Conservation (phyloP, 2,329 filamentous ascomycete species). For the Calycina marina region DNA sequence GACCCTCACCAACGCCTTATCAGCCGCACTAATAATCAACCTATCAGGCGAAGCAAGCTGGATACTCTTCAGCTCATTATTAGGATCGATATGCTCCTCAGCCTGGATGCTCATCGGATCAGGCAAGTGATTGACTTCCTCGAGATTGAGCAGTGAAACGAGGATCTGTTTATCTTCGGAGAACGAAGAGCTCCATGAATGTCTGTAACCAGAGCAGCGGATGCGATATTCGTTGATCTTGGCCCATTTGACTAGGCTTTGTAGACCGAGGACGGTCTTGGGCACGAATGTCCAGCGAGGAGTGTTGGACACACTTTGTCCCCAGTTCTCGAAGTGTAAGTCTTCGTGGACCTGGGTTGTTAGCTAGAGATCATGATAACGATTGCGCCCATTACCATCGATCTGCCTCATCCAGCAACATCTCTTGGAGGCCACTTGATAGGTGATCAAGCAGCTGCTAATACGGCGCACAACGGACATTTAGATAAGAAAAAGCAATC, state of each 20-base stretch:
- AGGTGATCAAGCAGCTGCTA: background rate
- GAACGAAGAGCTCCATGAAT: constrained; percentile 29
- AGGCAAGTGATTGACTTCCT: constrained; percentile 25
- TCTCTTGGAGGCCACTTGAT: too few relatives aligned
- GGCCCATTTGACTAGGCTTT: constrained; percentile 27
- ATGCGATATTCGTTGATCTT: constrained; percentile 24
- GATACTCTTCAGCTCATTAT: constrained; percentile 27
- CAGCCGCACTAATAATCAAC: constrained; percentile 10
- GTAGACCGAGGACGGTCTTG: constrained; percentile 26
- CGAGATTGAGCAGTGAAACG: constrained; percentile 28
- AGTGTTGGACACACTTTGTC: constrained; percentile 25
- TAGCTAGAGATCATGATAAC: too few relatives aligned
- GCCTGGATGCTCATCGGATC: constrained; percentile 22
- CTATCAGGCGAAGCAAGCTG: constrained; percentile 18
- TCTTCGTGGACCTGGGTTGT: constrained; percentile 19
- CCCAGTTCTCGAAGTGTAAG: constrained; percentile 28
- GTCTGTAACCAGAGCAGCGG: constrained; percentile 28
- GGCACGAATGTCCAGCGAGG: constrained; percentile 29
- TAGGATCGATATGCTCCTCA: constrained; percentile 16
- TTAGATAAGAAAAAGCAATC: constrained; percentile 1
- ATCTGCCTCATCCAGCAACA: too few relatives aligned
- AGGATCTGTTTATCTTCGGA: constrained; percentile 27
- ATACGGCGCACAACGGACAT: background rate
- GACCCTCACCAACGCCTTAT: constrained; percentile 26
- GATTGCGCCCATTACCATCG: too few relatives aligned